phyloP scores from a whole-genome alignment of 2,329 filamentous ascomycete species.

The Arthroderma sp. region DNA sequence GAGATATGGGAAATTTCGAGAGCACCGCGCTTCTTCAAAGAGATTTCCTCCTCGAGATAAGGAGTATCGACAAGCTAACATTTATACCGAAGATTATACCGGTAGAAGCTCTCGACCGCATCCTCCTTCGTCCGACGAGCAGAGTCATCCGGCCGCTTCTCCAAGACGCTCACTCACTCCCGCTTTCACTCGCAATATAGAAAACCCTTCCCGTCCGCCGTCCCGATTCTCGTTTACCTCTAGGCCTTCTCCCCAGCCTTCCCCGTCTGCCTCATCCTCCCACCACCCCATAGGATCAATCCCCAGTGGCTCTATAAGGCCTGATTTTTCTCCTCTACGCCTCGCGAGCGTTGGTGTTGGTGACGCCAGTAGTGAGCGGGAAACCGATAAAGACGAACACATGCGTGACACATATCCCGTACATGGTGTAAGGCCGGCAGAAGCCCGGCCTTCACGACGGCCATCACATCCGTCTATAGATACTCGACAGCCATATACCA shows the following conservation, averaged over 20 bases:
- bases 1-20: constrained; percentile 27
- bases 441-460: constrained; percentile 24
- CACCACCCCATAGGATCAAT: constrained; percentile 23
- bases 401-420: constrained; percentile 25
- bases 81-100: constrained; percentile 16
- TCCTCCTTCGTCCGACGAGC: constrained; percentile 6
- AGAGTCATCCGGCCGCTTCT: constrained; percentile 5
- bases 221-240: constrained; percentile 28
- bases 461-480: constrained; percentile 33
- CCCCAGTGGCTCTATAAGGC: constrained; percentile 19
- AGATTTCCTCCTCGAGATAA: constrained; percentile 26
- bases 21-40: constrained; percentile 24
- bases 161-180: not conserved
- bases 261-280: constrained; percentile 19
- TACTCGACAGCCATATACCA: constrained; percentile 39
- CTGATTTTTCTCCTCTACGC: constrained; percentile 26
- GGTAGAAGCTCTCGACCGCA: constrained; percentile 25
- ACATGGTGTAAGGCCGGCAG: constrained; percentile 25
- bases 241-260: constrained; percentile 23
- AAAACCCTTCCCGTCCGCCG: constrained; percentile 23
- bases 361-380: constrained; percentile 21
- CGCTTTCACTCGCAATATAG: constrained; percentile 12
- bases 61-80: constrained; percentile 21
- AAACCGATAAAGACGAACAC: constrained; percentile 23
- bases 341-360: constrained; percentile 22